Conservation (phyloP, 2,329 filamentous ascomycete species). For the Verticillium alfalfae region DNA sequence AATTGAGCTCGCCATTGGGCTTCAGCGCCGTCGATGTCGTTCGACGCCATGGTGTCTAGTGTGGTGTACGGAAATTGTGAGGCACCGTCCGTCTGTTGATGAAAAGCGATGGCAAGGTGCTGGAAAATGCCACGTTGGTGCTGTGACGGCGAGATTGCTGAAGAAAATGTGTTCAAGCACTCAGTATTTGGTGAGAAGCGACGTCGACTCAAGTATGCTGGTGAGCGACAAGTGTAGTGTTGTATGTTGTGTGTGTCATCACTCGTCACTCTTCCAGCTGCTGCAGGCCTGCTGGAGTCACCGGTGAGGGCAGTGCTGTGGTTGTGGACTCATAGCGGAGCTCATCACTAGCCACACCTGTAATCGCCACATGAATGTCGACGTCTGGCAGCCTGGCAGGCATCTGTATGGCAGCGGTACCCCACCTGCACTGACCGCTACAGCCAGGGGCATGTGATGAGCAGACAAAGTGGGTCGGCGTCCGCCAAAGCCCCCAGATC, state of each 20-base stretch:
- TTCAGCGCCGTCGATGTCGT: constrained; percentile 33
- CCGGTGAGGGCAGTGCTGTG: neutral
- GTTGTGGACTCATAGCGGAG: neutral
- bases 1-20: constrained; percentile 80
- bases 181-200: neutral
- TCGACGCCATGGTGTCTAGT: constrained; percentile 23
- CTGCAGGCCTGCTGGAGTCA: neutral
- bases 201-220: neutral
- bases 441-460: neutral
- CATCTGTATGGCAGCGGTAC: neutral
- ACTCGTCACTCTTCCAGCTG: neutral
- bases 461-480: neutral
- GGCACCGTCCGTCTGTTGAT: neutral
- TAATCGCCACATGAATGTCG: neutral
- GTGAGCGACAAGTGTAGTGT: neutral
- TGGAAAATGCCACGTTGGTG: no score
- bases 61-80: neutral
- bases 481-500: neutral
- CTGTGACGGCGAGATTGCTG: neutral
- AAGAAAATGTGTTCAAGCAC: neutral
- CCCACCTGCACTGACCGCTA: neutral
- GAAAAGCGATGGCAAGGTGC: neutral
- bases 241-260: neutral
- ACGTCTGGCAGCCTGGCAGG: neutral
- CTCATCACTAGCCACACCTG: neutral